Percentiles rank a stretch among this genome's conserved stretches.
phyloP scores from a whole-genome alignment of 2,329 filamentous ascomycete species.

The Arthrobotrys musiformis region DNA sequence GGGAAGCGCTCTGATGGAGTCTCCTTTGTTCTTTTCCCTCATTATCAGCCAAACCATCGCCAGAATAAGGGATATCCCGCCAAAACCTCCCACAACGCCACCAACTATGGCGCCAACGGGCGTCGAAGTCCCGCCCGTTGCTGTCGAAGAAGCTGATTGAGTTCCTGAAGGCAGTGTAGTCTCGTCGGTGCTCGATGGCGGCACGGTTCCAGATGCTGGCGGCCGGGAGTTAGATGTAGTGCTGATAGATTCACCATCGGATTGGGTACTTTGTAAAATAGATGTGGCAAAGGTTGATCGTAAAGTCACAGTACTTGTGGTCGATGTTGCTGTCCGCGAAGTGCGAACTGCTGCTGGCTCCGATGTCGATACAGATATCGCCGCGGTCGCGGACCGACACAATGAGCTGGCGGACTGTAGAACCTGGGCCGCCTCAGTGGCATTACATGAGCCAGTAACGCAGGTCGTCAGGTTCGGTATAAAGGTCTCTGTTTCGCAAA shows the following conservation, averaged over 20 bases:
- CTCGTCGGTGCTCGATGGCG: background rate
- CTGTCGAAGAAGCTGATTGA: background rate
- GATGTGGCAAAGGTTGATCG: background rate
- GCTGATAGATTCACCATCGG: background rate
- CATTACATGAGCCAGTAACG: slow-evolving; percentile 14
- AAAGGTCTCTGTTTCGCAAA: background rate
- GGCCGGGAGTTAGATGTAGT: background rate
- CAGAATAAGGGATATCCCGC: slow-evolving; percentile 24
- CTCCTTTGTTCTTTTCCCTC: slow-evolving; percentile 33
- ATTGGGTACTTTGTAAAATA: background rate
- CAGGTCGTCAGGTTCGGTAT: slow-evolving; percentile 5
- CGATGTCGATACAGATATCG: background rate
- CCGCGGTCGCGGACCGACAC: background rate
- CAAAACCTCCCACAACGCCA: slow-evolving; percentile 38
- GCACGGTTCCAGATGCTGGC: background rate
- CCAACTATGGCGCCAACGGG: slow-evolving; percentile 30
- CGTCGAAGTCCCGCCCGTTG: background rate
- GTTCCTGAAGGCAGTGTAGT: background rate
- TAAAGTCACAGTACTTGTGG: background rate
- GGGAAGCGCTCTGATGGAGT: background rate
- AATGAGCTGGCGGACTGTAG: background rate
- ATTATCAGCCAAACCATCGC: slow-evolving; percentile 48
- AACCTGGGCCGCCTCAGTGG: slow-evolving; percentile 11
- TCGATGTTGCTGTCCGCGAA: background rate
- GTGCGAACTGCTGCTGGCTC: background rate